phyloP scores from a whole-genome alignment of 75 land plant genomes.

The Cryptomeria japonica region DNA sequence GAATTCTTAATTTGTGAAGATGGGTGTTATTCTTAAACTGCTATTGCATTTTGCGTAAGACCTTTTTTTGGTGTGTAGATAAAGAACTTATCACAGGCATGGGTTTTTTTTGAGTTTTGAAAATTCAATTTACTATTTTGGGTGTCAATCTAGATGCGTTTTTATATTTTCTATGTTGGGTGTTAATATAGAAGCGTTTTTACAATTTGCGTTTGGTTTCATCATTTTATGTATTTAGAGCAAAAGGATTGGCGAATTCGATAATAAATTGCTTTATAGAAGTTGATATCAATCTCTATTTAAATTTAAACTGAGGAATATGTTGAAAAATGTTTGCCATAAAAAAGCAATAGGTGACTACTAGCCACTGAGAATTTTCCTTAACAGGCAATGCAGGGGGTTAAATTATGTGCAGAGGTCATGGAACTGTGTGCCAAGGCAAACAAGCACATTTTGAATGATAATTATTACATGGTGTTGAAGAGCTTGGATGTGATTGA shows the following conservation, averaged over 20 bases:
- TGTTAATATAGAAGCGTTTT: not conserved
- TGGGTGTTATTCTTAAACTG: not conserved
- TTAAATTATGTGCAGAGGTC: conserved; percentile 45
- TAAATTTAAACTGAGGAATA: not conserved
- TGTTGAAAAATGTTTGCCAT: not conserved
- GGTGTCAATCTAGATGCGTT: not conserved
- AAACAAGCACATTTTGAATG: conserved; percentile 52
- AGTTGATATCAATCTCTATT: not conserved
- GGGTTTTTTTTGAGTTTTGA: not conserved
- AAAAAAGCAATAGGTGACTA: not conserved
- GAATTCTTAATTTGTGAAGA: not conserved
- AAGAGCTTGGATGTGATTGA: conserved; percentile 70
- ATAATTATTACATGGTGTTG: conserved; percentile 76
- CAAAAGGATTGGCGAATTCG: not conserved
- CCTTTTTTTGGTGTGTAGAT: not conserved
- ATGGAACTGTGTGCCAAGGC: conserved; percentile 62
- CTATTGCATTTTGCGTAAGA: not conserved
- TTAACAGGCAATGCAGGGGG: conserved; percentile 50
- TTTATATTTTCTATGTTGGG: not conserved
- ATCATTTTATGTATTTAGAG: not conserved
- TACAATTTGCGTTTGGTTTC: not conserved
- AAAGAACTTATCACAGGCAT: not conserved
- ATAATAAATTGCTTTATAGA: not conserved
- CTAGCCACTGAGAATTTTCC: conserved; percentile 20
- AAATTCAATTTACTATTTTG: not conserved